Percentiles rank a stretch among this genome's conserved stretches.
These are phyloP conservation scores for Jamesozyma piceae DNA, from an alignment of 805 yeast species.

Conservation along the genomic window DNA sequence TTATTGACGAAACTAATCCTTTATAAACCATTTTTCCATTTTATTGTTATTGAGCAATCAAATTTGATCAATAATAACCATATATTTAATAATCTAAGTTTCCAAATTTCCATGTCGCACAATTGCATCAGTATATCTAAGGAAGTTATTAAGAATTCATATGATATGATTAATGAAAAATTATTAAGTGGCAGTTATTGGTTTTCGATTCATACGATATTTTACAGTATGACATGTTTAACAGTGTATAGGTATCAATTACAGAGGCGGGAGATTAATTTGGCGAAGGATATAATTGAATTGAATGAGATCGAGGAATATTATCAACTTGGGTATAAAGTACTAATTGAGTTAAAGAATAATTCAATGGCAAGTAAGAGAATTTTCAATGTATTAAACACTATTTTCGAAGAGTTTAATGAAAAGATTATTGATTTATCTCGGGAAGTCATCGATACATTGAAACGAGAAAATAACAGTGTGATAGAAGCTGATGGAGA, in stretches of 20 bases:
- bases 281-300: not conserved
- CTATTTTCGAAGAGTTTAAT: constrained; percentile 66
- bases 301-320: constrained; percentile 40
- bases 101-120: constrained; percentile 63
- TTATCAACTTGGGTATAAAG: constrained; percentile 62
- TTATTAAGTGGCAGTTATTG: constrained; percentile 79
- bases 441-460: constrained; percentile 1
- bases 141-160: constrained; percentile 69
- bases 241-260: constrained; percentile 41
- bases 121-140: constrained; percentile 80
- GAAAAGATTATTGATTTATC: constrained; percentile 31
- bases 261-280: not conserved
- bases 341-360: constrained; percentile 55
- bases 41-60: constrained; percentile 19
- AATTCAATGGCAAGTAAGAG: constrained; percentile 65
- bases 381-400: constrained; percentile 66
- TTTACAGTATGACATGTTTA: constrained; percentile 79
- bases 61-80: not conserved
- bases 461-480: not conserved
- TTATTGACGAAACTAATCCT: constrained; percentile 71
- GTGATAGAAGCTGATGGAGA: not conserved
- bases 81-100: constrained; percentile 34
- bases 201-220: constrained; percentile 84
- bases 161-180: constrained; percentile 65
- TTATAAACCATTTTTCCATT: constrained; percentile 84